A percentile compares a stretch with the other conserved stretches of the same genome.
These are phyloP conservation scores for Iberis pinnata DNA, from an alignment of 345 rosid genomes.

Conservation along the genomic window DNA sequence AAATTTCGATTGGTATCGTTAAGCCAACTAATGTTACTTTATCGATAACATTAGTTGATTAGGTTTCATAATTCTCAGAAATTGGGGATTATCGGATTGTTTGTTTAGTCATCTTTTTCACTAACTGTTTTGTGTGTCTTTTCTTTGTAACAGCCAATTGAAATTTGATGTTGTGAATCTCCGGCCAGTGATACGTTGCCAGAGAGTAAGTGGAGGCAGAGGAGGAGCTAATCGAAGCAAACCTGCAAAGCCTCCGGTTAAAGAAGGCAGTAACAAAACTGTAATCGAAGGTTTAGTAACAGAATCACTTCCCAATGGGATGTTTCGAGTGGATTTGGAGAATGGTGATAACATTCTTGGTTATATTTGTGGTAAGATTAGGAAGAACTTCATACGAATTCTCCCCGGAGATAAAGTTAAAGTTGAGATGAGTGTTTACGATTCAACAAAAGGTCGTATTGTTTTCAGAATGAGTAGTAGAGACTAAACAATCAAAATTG, in stretches of 20 bases:
- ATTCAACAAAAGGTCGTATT: slow-evolving; percentile 74
- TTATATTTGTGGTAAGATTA: slow-evolving; percentile 82
- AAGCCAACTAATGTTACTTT: no score
- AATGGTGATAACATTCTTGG: slow-evolving; percentile 57
- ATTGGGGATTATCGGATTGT: no score
- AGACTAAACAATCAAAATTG: slow-evolving; percentile 14
- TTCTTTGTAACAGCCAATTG: slow-evolving; percentile 18
- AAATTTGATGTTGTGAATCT: slow-evolving; percentile 15
- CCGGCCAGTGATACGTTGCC: slow-evolving; percentile 29
- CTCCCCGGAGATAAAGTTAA: slow-evolving; percentile 85
- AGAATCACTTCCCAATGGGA: slow-evolving; percentile 43
- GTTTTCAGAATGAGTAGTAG: slow-evolving; percentile 43
- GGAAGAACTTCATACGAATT: slow-evolving; percentile 75
- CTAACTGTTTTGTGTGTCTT: not conserved
- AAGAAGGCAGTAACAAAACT: slow-evolving; percentile 36
- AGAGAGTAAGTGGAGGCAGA: slow-evolving; percentile 27
- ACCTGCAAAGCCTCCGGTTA: slow-evolving; percentile 27
- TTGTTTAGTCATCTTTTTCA: no score
- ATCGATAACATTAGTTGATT: not conserved
- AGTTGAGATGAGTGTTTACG: slow-evolving; percentile 82
- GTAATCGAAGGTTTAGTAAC: slow-evolving; percentile 40
- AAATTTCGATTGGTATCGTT: not conserved
- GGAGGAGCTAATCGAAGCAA: slow-evolving; percentile 30
- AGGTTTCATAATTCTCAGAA: no score
- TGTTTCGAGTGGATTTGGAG: slow-evolving; percentile 62